Evolutionary conservation across 345 rosid species (phyloP), one percentile per base, ranked within the genome.

Genomic region (Citrus inodora): DNA sequence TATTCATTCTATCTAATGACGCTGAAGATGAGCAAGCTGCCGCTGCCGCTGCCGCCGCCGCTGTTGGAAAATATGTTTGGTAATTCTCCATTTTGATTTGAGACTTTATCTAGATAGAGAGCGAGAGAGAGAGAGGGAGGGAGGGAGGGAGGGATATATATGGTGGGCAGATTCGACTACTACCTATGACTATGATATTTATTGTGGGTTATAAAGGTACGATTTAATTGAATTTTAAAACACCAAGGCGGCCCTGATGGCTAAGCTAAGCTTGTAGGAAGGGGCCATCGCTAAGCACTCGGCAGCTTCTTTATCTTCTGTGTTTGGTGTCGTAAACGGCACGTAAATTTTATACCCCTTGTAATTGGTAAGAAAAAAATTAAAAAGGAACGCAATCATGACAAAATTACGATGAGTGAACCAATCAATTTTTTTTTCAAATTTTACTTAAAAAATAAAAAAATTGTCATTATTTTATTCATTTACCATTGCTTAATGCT

Each of bases 271-370:
- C 67, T 38, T 53, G 5, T 17, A 17, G 58, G 58, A 5, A 1
- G 21, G 58, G 58, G 22, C 58, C 58, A 16, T 4, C 58, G 19
- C 58, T 5, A 16, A 17, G 58, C 21, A 16, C 22, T 19, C 8
- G 27, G 38, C 73, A 67, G 13, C 65, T 76, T 37, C 27, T 55
- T 72, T 73, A 38, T 76, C 81, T 69, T 48, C 6, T 35, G 63
- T 14, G 67, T 21, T 75, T 42, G 83, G 74, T 53, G 84, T 28
- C 87, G 89, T 84, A 67, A 68, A 76, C 80, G 87, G 62, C 85
- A 84, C 83, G 89, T 76, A 75, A 82, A 27, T 38, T 51, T 10
- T 16, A 21, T 37, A 22, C 1, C 70, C 25, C 40, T 9, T 27
- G 16, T 16, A 53, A 66, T 48, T 37, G 3, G 37, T 21, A 24